Conservation (phyloP, 768 basidiomycete genomes). For the Auricularia cornea region DNA sequence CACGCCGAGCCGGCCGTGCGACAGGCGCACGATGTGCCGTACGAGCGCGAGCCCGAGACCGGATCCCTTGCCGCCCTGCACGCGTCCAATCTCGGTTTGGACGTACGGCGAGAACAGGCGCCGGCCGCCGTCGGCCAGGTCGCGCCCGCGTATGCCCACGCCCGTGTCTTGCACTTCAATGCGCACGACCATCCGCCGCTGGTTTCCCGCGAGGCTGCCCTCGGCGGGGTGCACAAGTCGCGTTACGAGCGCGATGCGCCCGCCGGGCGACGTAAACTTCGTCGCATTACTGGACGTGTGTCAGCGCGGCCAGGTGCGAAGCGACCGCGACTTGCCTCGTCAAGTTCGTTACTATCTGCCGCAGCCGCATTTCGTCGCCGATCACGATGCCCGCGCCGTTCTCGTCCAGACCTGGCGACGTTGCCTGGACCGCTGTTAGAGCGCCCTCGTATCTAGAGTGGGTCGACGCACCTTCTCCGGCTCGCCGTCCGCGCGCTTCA, state of each 20-base stretch:
- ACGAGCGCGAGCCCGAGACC: constrained; percentile 72
- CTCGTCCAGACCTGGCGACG: neutral
- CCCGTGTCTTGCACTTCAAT: constrained; percentile 37
- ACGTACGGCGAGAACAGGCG: constrained; percentile 22
- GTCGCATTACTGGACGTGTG: constrained; percentile 18
- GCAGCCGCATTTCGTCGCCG: constrained; percentile 27
- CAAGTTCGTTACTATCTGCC: constrained; percentile 18
- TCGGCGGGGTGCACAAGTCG: constrained; percentile 16
- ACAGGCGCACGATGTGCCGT: constrained; percentile 68
- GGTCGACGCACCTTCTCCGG: neutral
- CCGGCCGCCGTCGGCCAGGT: constrained; percentile 22
- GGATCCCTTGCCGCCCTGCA: constrained; percentile 41
- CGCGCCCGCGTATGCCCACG: constrained; percentile 29
- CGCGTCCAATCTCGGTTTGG: constrained; percentile 26
- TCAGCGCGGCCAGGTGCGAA: neutral
- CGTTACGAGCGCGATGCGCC: constrained; percentile 17
- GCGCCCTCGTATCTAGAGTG: too few species aligned
- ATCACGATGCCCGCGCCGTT: constrained; percentile 17
- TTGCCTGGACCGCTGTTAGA: neutral
- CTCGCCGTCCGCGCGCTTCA: neutral
- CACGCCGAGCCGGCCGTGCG: constrained; percentile 65
- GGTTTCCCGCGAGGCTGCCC: neutral
- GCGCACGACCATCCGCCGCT: constrained; percentile 23
- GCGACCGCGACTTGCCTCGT: constrained; percentile 5
- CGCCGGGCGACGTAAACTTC: constrained; percentile 21